These are phyloP conservation scores for Globisporangium yorkense DNA, from an alignment of 352 stramenopile genomes.

Conservation along the genomic window DNA sequence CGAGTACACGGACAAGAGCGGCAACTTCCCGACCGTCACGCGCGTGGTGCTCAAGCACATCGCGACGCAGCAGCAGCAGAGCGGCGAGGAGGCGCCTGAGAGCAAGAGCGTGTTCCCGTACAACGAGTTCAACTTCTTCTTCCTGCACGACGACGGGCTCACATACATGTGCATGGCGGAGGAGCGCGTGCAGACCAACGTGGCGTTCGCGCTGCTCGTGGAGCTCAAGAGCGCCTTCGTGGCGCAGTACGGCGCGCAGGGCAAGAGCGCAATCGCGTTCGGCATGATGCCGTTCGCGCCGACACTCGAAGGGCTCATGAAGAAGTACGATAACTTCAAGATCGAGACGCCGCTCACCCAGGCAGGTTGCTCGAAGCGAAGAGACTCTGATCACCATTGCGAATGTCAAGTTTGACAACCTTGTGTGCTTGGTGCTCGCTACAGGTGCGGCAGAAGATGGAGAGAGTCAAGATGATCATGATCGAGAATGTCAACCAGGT, in stretches of 20 bases:
- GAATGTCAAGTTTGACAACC: not conserved
- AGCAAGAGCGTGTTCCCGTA: conserved; percentile 67
- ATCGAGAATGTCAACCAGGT: conserved; percentile 97
- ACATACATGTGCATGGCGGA: conserved; percentile 84
- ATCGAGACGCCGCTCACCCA: conserved; percentile 72
- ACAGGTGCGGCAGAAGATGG: conserved; percentile 93
- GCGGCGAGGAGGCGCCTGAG: conserved; percentile 14
- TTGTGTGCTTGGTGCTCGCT: not conserved
- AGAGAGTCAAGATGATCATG: conserved; percentile 98
- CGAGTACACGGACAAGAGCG: conserved; percentile 66
- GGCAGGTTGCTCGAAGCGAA: conserved; percentile 9
- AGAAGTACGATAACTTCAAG: conserved; percentile 83
- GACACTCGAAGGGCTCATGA: conserved; percentile 61
- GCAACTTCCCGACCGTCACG: conserved; percentile 75
- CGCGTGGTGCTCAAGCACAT: conserved; percentile 71
- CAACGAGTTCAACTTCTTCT: conserved; percentile 82
- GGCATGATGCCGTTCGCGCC: conserved; percentile 57
- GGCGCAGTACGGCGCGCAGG: conserved; percentile 52
- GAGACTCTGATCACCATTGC: not conserved
- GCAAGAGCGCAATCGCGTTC: conserved; percentile 64
- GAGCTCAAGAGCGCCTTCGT: conserved; percentile 66
- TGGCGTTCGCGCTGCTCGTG: conserved; percentile 66
- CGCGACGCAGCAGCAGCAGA: conserved; percentile 41
- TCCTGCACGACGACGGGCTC: conserved; percentile 61
- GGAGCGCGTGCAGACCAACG: conserved; percentile 64